Percentiles rank a stretch among this genome's conserved stretches.
Evolutionary conservation across 1,284 basidiomycete species (phyloP).

Genomic region (Ceratobasidium sp.): DNA sequence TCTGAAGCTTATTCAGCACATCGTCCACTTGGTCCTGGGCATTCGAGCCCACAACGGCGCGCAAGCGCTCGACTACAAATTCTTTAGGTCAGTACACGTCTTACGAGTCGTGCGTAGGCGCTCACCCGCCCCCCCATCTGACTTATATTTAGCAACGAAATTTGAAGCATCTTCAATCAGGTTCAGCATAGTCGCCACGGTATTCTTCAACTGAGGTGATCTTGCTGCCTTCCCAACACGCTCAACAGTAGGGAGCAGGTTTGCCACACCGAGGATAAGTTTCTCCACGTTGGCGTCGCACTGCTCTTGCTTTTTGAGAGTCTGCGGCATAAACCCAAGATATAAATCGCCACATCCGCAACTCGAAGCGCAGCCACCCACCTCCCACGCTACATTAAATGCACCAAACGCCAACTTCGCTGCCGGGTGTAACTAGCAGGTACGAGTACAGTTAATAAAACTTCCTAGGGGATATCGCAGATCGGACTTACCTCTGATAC

Average conservation of each 20-base stretch:
- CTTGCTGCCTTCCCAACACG: background rate
- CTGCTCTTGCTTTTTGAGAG: background rate
- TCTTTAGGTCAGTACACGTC: background rate
- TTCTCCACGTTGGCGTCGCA: background rate
- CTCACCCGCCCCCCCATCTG: background rate
- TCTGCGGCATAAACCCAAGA: background rate
- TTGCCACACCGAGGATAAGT: background rate
- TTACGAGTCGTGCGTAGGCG: no score
- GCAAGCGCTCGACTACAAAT: background rate
- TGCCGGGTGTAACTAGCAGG: background rate
- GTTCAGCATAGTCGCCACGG: background rate
- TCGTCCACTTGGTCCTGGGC: background rate
- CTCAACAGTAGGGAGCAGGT: background rate
- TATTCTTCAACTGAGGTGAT: background rate
- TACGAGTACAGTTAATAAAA: no score
- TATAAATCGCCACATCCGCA: background rate
- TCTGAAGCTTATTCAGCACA: background rate
- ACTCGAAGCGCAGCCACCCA: background rate
- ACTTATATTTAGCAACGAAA: background rate
- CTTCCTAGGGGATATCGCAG: no score
- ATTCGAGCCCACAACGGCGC: background rate
- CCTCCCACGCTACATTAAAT: constrained; percentile 2
- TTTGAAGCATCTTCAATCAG: constrained; percentile 16
- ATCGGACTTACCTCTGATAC: background rate
- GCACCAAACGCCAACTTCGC: background rate